Percentiles rank a stretch among this genome's conserved stretches.
Conservation (phyloP, 768 basidiomycete species). For the Podaxis sp. region DNA sequence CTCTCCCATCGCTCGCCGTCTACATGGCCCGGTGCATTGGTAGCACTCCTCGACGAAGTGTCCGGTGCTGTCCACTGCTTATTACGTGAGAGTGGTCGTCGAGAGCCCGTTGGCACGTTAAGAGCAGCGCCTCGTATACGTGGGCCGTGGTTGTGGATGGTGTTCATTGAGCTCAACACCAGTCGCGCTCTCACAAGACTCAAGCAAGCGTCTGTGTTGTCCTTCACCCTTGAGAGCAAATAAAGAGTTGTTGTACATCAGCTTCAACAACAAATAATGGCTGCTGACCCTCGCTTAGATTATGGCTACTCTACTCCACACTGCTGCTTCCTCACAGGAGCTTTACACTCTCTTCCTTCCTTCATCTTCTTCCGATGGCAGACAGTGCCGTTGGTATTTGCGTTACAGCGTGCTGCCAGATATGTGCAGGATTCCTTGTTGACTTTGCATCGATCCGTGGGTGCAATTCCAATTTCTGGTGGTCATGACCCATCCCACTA, state of each 20-base stretch:
- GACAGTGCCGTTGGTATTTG: slow-evolving; percentile 25
- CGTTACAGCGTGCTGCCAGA: slow-evolving; percentile 27
- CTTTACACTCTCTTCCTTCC: not conserved
- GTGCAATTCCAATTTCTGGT: slow-evolving; percentile 4
- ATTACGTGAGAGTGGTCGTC: slow-evolving; percentile 43
- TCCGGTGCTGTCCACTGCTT: slow-evolving; percentile 58
- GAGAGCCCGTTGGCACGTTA: slow-evolving; percentile 13
- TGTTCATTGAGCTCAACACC: slow-evolving; percentile 3
- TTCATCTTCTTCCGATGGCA: slow-evolving; percentile 19
- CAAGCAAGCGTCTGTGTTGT: not conserved
- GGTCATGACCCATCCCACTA: not conserved
- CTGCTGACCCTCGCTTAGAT: not conserved
- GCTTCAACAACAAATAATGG: not conserved
- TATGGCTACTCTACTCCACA: not conserved
- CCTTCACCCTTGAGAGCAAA: not conserved
- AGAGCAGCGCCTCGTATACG: slow-evolving; percentile 7
- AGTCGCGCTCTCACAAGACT: not conserved
- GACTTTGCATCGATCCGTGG: slow-evolving; percentile 36
- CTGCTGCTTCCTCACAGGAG: not conserved
- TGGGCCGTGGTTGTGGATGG: slow-evolving; percentile 18
- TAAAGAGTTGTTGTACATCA: not conserved
- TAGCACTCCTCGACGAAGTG: slow-evolving; percentile 28
- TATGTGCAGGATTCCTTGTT: slow-evolving; percentile 32
- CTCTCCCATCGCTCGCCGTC: slow-evolving; percentile 62
- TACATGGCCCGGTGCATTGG: slow-evolving; percentile 29